phyloP scores from a whole-genome alignment of 2,329 filamentous ascomycete genomes.

The Fusarium austroafricanum region DNA sequence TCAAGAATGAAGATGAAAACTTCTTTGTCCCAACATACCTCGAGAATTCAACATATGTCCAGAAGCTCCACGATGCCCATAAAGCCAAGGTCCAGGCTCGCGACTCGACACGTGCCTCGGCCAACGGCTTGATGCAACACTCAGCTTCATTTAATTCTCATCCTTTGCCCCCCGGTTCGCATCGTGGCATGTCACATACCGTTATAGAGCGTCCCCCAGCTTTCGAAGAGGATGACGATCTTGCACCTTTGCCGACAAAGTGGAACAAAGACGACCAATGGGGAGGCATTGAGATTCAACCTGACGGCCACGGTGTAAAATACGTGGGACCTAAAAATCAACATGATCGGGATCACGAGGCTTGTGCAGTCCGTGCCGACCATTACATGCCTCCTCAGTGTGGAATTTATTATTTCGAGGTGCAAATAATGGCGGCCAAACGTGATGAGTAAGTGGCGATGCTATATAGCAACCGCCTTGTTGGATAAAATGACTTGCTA shows the following conservation, averaged over 20 bases:
- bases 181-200: conserved; percentile 85
- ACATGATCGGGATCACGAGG: conserved; percentile 74
- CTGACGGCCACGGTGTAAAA: conserved; percentile 79
- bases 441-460: conserved; percentile 64
- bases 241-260: conserved; percentile 78
- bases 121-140: conserved; percentile 52
- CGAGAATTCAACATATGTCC: conserved; percentile 79
- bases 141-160: conserved; percentile 60
- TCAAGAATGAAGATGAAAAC: conserved; percentile 49
- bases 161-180: conserved; percentile 59
- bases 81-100: conserved; percentile 66
- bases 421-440: conserved; percentile 63
- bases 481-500: background rate
- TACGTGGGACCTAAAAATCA: conserved; percentile 61
- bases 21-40: conserved; percentile 92
- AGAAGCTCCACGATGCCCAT: conserved; percentile 78
- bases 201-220: conserved; percentile 80
- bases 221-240: conserved; percentile 66
- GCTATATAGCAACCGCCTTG: background rate
- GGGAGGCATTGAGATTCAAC: conserved; percentile 76
- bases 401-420: conserved; percentile 95
- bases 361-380: conserved; percentile 84
- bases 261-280: conserved; percentile 88
- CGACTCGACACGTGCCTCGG: conserved; percentile 54
- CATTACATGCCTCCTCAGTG: conserved; percentile 88